Evolutionary conservation across 352 stramenopile genomes (phyloP), one percentile per base, ranked within the genome.

Genomic region (Phytophthora kernoviae): DNA sequence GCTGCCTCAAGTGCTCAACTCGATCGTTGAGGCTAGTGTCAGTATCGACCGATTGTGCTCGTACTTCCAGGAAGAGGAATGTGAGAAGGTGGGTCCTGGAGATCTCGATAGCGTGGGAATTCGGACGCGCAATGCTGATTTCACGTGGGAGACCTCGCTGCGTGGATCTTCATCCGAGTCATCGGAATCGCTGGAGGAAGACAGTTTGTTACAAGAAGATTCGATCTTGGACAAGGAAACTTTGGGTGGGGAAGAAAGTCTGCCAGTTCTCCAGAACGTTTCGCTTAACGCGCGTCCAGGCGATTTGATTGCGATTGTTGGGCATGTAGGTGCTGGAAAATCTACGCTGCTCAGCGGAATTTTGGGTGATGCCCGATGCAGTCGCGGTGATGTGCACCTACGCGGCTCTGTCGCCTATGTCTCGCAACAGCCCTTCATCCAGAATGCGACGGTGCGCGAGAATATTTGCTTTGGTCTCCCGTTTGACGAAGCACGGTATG

Each of bases 401-500:
- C 79, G 84, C 17, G 97, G 97, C 5, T 91, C 77, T 14, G 78
- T 99, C 7, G 95, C 92, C 1, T 99, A 98, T 58, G 95, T 98
- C 39, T 78, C 93, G 11, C 96, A 99, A 69, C 95, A 91, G 24
- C 87, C 97, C 7, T 99, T 98, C 59, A 99, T 99, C 57, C 86
- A 98, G 57, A 99, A 99, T 64, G 96, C 92, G 9, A 98, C 89
- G 3, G 69, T 99, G 15, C 79, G 87, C 17, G 93, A 98, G 40
- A 99, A 99, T 72, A 98, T 99, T 67, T 87, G 97, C 46, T 99
- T 99, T 69, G 84, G 94, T 6, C 65, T 91, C 12, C 76, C 76
- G 0, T 97, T 89, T 27, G 72, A 96, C 20, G 68, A 71, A 9
- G 67, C 61, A 0, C 75, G 74, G 17, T 94, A 94, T 60, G 42